Evolutionary conservation across 2,329 filamentous ascomycete species (phyloP).

Genomic region (Coniochaeta sp.): DNA sequence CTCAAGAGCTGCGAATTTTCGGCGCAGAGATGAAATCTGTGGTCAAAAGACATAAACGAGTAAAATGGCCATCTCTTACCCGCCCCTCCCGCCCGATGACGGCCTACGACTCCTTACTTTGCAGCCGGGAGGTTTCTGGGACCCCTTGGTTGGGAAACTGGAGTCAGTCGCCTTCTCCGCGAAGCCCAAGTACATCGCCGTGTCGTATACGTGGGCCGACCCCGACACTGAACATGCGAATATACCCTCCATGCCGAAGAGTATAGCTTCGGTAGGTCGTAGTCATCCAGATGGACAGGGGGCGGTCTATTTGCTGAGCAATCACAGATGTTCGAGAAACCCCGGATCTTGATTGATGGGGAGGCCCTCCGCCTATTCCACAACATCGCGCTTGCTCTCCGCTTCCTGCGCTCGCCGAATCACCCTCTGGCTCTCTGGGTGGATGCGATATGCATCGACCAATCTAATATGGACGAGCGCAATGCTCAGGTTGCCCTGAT

Average conservation of each 20-base stretch:
- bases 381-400: constrained; percentile 8
- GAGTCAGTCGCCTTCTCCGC: constrained; percentile 7
- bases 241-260: neutral
- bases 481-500: constrained; percentile 6
- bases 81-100: constrained; percentile 4
- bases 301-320: too few species aligned
- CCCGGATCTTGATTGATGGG: constrained; percentile 5
- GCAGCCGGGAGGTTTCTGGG: constrained; percentile 11
- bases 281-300: too few species aligned
- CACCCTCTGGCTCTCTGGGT: constrained; percentile 6
- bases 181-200: constrained; percentile 14
- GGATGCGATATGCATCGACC: constrained; percentile 6
- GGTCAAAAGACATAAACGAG: neutral
- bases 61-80: constrained; percentile 1
- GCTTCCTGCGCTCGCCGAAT: constrained; percentile 4
- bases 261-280: too few species aligned
- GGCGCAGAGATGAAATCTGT: too few species aligned
- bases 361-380: constrained; percentile 7
- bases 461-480: constrained; percentile 3
- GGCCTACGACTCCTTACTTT: constrained; percentile 11
- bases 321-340: neutral
- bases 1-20: too few species aligned
- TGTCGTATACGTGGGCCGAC: constrained; percentile 18
- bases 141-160: constrained; percentile 9
- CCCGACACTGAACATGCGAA: constrained; percentile 5